A percentile compares a stretch with the other conserved stretches of the same genome.
phyloP scores from a whole-genome alignment of 805 yeast genomes.

The Candida boleticola region DNA sequence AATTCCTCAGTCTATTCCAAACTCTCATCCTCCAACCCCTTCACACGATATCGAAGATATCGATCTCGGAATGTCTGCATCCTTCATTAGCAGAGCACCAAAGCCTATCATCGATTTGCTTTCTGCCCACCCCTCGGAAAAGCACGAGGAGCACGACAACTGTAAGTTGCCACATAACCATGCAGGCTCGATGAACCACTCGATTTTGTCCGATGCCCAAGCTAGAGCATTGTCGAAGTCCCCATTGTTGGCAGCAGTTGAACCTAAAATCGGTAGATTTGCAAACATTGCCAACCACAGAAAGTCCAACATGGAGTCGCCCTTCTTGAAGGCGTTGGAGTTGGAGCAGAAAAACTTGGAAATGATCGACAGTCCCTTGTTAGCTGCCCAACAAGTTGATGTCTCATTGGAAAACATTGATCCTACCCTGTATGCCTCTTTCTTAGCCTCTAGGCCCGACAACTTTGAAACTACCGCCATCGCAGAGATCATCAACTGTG shows the following conservation, averaged over 20 bases:
- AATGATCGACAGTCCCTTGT: constrained; percentile 32
- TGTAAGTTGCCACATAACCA: constrained; percentile 33
- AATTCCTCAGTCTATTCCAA: neutral
- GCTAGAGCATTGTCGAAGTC: constrained; percentile 53
- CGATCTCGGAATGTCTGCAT: constrained; percentile 39
- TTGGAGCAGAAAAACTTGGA: constrained; percentile 10
- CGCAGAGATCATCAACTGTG: constrained; percentile 62
- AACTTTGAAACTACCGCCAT: constrained; percentile 84
- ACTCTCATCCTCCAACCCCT: constrained; percentile 7
- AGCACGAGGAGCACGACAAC: constrained; percentile 26
- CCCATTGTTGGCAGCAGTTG: constrained; percentile 55
- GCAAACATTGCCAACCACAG: constrained; percentile 37
- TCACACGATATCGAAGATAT: constrained; percentile 27
- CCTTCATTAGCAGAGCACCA: constrained; percentile 40
- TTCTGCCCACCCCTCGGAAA: constrained; percentile 10
- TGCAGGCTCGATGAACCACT: constrained; percentile 29
- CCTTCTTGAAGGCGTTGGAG: constrained; percentile 19
- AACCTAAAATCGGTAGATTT: constrained; percentile 51
- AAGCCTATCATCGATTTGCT: constrained; percentile 34
- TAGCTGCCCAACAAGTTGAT: constrained; percentile 42
- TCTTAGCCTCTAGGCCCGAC: constrained; percentile 85
- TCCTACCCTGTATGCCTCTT: constrained; percentile 67
- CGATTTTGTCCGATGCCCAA: constrained; percentile 47
- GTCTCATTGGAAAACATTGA: constrained; percentile 45
- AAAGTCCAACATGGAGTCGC: constrained; percentile 17